Conservation (phyloP, 2,329 filamentous ascomycete species). For the Trichoderma cornu-damae region DNA sequence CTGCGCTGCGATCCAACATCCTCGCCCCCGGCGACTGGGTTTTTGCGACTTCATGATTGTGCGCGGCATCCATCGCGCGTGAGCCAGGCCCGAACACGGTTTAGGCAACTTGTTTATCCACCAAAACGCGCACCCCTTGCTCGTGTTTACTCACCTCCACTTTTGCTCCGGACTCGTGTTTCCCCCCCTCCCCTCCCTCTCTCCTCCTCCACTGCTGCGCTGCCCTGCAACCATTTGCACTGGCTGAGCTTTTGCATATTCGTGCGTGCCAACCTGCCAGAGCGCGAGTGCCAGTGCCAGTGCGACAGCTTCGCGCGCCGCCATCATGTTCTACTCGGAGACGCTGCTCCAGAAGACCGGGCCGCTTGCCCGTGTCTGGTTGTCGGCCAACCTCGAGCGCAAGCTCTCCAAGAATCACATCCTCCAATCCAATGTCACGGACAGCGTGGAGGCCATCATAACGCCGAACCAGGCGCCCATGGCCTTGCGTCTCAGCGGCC, state of each 20-base stretch:
- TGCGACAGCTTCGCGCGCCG: conserved; percentile 30
- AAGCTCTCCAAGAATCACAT: conserved; percentile 98
- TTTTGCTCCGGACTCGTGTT: conserved; percentile 21
- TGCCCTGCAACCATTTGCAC: conserved; percentile 5
- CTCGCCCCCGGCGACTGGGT: conserved; percentile 24
- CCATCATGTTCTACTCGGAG: conserved; percentile 93
- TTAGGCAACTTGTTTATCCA: conserved; percentile 30
- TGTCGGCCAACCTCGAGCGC: conserved; percentile 95
- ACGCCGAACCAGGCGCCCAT: conserved; percentile 89
- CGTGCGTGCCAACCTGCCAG: conserved; percentile 21
- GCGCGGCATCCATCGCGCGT: conserved; percentile 31
- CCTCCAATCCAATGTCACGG: conserved; percentile 86
- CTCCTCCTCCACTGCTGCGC: conserved; percentile 6
- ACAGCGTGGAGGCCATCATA: conserved; percentile 93
- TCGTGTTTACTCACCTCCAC: conserved; percentile 31
- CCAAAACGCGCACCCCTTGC: conserved; percentile 30
- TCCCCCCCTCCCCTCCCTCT: too few relatives aligned
- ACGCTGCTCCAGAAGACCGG: conserved; percentile 93
- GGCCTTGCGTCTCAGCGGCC: conserved; percentile 87
- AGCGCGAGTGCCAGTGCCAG: conserved; percentile 28
- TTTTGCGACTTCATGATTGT: conserved; percentile 28
- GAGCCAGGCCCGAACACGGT: conserved; percentile 27
- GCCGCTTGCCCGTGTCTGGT: conserved; percentile 94
- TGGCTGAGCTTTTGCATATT: conserved; percentile 9
- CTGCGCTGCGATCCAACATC: conserved; percentile 24